A percentile compares a stretch with the other conserved stretches of the same genome.
These are phyloP conservation scores for Candida patagonica DNA, from an alignment of 805 yeast genomes.

Conservation along the genomic window DNA sequence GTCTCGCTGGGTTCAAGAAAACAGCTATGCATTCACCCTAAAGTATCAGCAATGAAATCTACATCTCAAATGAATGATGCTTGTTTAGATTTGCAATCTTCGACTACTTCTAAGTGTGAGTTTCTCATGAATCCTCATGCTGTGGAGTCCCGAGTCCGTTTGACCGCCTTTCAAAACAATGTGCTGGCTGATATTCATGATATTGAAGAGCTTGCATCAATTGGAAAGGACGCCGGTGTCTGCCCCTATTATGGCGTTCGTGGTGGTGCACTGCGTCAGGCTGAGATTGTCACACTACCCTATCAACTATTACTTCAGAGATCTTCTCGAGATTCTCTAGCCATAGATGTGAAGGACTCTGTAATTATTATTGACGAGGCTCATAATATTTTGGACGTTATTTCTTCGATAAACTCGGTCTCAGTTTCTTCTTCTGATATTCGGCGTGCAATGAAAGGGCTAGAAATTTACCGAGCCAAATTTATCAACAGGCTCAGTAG, in stretches of 20 bases:
- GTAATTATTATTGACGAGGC: slow-evolving; percentile 87
- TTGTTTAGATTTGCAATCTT: slow-evolving; percentile 60
- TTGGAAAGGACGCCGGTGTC: slow-evolving; percentile 48
- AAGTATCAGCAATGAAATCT: slow-evolving; percentile 41
- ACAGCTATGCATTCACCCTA: slow-evolving; percentile 71
- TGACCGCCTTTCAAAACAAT: slow-evolving; percentile 43
- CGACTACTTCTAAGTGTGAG: slow-evolving; percentile 31
- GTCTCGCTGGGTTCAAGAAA: slow-evolving; percentile 74
- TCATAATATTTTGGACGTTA: slow-evolving; percentile 74
- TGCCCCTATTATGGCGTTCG: slow-evolving; percentile 83
- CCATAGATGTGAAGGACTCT: slow-evolving; percentile 50
- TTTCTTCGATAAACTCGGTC: slow-evolving; percentile 59
- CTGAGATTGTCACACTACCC: slow-evolving; percentile 78
- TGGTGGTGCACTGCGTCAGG: slow-evolving; percentile 36
- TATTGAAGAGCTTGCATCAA: slow-evolving; percentile 62
- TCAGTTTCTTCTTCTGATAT: slow-evolving; percentile 45
- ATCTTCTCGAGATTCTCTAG: slow-evolving; percentile 48
- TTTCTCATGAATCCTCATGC: slow-evolving; percentile 32
- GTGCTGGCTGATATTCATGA: slow-evolving; percentile 52
- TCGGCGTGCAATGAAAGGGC: slow-evolving; percentile 34
- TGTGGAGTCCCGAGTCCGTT: slow-evolving; percentile 26
- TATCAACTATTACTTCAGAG: slow-evolving; percentile 67
- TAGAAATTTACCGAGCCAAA: slow-evolving; percentile 47
- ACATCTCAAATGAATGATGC: slow-evolving; percentile 63
- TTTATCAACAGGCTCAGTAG: slow-evolving; percentile 59